Evolutionary conservation across 2,329 filamentous ascomycete species (phyloP), one percentile per base, ranked within the genome.

Genomic region (Fusarium sp.): DNA sequence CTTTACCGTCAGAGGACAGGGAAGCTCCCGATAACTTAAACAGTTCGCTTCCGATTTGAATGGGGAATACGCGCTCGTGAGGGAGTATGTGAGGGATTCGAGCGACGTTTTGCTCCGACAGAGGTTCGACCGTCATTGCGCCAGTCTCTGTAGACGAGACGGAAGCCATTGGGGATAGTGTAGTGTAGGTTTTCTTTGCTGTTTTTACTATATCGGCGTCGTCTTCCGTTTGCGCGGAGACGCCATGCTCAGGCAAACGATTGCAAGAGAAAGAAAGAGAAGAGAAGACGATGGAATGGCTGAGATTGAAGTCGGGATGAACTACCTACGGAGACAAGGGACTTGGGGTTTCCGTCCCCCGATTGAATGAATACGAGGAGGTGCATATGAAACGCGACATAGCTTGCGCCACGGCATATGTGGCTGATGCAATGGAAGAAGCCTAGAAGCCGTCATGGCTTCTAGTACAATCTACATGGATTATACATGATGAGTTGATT

Each of bases 11-110:
- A 40, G 89, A 92, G 14, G 89, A 91, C 51, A 92, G 82, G 2
- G 90, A 92, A 18, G 90, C 90, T 27, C 90, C 90, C 2, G 90
- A 92, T 56, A 92, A 83, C 77, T 91, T 89, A 75, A 92, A 92
- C 56, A 92, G 81, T 79, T 91, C 87, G 14, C 87, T 87, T 16
- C 90, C 90, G 71, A 92, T 91, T 79, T 92, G 90, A 65, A 92
- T 90, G 2, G 90, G 90, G 67, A 92, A 93, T 16, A 92, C 90
- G 73, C 90, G 89, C 76, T 91, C 89, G 70, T 90, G 88, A 3
- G 90, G 90, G 16, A 92, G 82, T 57, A 89, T 83, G 49, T 81
- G 81, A 25, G 86, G 86, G 51, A 89, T 88, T 70, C 81, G 82
- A 68, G 78, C 77, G 58, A 84, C 77, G 63, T 66, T 75, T n/a